Evolutionary conservation across 305 asterid species (phyloP), one percentile per base, ranked within the genome.

Genomic region (Striga hermonthica): DNA sequence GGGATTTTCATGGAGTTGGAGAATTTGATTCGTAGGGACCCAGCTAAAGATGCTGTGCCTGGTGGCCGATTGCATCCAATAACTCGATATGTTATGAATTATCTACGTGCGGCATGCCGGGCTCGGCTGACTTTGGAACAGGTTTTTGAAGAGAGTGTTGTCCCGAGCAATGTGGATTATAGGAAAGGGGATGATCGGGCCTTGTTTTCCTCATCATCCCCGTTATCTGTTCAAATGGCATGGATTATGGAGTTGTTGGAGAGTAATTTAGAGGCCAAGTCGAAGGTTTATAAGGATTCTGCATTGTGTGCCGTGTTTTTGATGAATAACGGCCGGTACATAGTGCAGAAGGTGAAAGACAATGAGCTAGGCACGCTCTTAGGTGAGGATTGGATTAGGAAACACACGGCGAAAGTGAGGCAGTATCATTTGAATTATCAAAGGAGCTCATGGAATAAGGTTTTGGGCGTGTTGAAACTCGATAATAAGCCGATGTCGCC

Each of bases 171-270:
- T 72, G 67, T 75, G 72, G 91, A 86, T 71, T 84, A 77, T 22
- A 78, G 87, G 52, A 81, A 82, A 72, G 87, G 83, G 77, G 90
- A 83, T 64, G 86, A 82, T 10, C 16, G 39, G 13, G 39, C 59
- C 31, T 54, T 54, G 14, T 4, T 53, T 11, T 70, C 82, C 0
- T 71, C 93, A 0, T 77, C 95, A 31, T 83, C 90, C 6, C 66
- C 95, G 0, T 61, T 91, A 48, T 85, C 83, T 0, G 88, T 85
- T 22, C 95, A 87, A 70, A 80, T 89, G 79, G 86, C 75, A 4
- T 86, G 97, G 95, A 82, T 78, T n/a, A 87, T 91, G 97, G 95
- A 91, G 81, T 67, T 91, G 69, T 73, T 91, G 68, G 97, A 87
- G 88, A 86, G 92, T 72, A 91, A 91, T 78, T 75, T 89, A 77